Percentiles rank a stretch among this genome's conserved stretches.
These are phyloP conservation scores for Pseudozyma sp. DNA, from an alignment of 1,284 basidiomycete species.

Conservation along the genomic window DNA sequence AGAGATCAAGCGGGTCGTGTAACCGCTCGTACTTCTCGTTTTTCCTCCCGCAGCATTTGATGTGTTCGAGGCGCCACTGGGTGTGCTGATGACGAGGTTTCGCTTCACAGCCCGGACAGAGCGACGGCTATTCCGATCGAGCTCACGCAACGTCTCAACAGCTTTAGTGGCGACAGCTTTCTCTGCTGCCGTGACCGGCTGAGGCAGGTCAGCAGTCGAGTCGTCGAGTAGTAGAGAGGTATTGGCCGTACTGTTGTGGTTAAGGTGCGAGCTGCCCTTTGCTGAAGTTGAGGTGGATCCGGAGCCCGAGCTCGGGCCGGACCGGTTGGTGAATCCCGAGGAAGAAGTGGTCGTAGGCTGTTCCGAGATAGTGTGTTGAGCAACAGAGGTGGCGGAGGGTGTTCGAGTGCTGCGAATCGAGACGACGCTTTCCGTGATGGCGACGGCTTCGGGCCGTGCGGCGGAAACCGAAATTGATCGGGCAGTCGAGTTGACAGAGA, in stretches of 20 bases:
- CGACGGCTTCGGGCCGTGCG: slow-evolving; percentile 21
- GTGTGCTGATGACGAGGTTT: slow-evolving; percentile 8
- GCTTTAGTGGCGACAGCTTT: slow-evolving; percentile 12
- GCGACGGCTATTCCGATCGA: slow-evolving; percentile 16
- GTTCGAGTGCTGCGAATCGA: slow-evolving; percentile 3
- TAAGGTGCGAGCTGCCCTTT: slow-evolving; percentile 11
- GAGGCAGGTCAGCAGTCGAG: not conserved
- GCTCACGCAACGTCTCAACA: slow-evolving; percentile 19
- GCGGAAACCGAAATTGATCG: slow-evolving; percentile 35
- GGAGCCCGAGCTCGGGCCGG: not conserved
- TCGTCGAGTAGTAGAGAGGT: slow-evolving; percentile 10
- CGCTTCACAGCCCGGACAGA: slow-evolving; percentile 15
- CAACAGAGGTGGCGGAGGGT: not conserved
- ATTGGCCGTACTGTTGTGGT: slow-evolving; percentile 9
- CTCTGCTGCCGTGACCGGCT: no score
- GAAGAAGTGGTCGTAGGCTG: not conserved
- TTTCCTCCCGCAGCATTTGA: not conserved
- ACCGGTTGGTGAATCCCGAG: not conserved
- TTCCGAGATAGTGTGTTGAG: no score
- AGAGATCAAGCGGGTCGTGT: slow-evolving; percentile 14
- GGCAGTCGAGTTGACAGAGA: slow-evolving; percentile 33
- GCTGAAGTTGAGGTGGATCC: slow-evolving; percentile 1
- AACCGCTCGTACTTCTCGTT: slow-evolving; percentile 6
- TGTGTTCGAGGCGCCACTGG: slow-evolving; percentile 1
- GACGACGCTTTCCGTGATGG: slow-evolving; percentile 31